Evolutionary conservation across 768 basidiomycete species (phyloP), one percentile per base, ranked within the genome.

Genomic region (Pilatotrama ljubarskyi): DNA sequence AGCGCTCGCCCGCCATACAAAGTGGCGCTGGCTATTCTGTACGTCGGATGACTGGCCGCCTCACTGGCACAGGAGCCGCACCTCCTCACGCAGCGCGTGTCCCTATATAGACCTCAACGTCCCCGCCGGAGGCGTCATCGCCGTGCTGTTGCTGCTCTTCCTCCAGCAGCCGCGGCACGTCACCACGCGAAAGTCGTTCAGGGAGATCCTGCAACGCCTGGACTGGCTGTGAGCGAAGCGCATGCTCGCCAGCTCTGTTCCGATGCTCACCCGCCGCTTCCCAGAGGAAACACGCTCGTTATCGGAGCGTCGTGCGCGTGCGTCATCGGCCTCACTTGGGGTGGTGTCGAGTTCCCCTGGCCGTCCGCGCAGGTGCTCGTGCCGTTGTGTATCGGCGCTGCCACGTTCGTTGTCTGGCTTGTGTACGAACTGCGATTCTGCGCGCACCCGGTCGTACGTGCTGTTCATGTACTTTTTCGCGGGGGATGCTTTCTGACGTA

Each of bases 261-360:
- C 5, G 38, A 6, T 20, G 20, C n/a, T 43, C 8, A 43, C 11
- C 4, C 17, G 20, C 20, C 6, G 13, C 8, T 43, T 14, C n/a
- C 14, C 54, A 71, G 73, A 26, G 68, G 70, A 0, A 70, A 66
- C 41, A 38, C 49, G 0, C 32, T 72, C 8, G 46, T 72, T 17
- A 67, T 69, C 15, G 51, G 57, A 0, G 55, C 62, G 38, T 52
- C 66, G 13, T 58, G 43, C 9, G 29, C 68, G 5, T 24, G 54
- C 42, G 44, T 53, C 14, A 53, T 72, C 32, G 66, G 58, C 11
- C 51, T 72, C 40, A 64, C 70, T 57, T 73, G 69, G 74, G 77
- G 71, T 22, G 77, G 78, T 11, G 68, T 73, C 29, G 53, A 66
- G 3, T 77, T 73, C 62, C 47, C 73, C 0, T 78, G 78, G 77